A percentile compares a stretch with the other conserved stretches of the same genome.
Conservation (phyloP, 352 stramenopile species). For the Pythium sp. region DNA sequence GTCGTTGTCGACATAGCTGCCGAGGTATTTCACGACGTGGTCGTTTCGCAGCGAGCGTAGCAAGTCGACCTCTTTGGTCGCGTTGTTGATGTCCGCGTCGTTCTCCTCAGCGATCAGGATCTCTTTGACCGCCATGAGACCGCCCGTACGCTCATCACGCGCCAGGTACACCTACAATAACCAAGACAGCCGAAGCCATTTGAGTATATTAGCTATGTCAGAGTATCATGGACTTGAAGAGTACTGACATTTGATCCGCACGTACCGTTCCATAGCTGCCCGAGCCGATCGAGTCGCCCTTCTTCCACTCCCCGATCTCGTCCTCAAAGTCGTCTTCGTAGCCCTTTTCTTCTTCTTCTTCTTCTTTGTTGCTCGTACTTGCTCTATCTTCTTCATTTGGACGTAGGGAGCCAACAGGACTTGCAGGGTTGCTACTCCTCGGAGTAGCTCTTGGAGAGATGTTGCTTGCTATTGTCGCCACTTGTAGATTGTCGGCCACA, state of each 20-base stretch:
- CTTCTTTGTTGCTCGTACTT: background rate
- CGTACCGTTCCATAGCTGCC: constrained; percentile 64
- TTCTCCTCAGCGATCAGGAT: constrained; percentile 42
- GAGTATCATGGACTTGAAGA: background rate
- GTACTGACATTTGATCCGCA: background rate
- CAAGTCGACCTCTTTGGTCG: constrained; percentile 83
- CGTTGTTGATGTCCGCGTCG: constrained; percentile 30
- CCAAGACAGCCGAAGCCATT: background rate
- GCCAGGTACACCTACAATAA: constrained; percentile 78
- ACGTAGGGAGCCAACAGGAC: background rate
- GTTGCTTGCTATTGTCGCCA: background rate
- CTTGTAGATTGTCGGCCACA: background rate
- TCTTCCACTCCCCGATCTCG: constrained; percentile 57
- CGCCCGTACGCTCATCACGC: constrained; percentile 88
- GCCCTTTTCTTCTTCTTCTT: constrained; percentile 15
- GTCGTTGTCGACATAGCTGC: constrained; percentile 70
- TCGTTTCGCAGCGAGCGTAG: constrained; percentile 84
- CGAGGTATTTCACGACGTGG: constrained; percentile 93
- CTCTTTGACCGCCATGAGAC: constrained; percentile 84
- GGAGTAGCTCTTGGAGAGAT: background rate
- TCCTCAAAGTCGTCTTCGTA: constrained; percentile 48
- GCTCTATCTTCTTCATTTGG: background rate
- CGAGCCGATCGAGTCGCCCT: constrained; percentile 51
- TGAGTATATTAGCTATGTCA: background rate
- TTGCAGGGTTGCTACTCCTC: background rate